phyloP scores from a whole-genome alignment of 495 filamentous ascomycete species.

The Sabuloglossum arenarium region DNA sequence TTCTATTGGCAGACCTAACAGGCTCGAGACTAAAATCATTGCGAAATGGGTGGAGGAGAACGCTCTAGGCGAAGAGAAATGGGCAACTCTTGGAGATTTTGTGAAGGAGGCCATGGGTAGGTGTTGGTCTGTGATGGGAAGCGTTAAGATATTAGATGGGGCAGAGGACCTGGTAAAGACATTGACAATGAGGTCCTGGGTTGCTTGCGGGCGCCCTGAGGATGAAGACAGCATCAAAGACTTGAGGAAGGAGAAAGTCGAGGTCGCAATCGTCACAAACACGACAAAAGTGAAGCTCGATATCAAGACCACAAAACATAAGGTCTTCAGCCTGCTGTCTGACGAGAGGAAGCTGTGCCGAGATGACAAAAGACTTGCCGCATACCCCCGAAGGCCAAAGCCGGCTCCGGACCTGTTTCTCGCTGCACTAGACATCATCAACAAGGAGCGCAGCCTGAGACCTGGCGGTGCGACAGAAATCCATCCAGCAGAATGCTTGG shows the following conservation, averaged over 20 bases:
- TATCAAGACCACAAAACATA: not conserved
- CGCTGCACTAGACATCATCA: constrained; percentile 66
- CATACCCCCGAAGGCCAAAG: constrained; percentile 23
- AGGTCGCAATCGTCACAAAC: not conserved
- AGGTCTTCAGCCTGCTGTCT: not conserved
- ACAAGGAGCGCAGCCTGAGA: constrained; percentile 26
- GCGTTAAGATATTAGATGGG: not conserved
- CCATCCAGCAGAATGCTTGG: constrained; percentile 66
- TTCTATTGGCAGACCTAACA: not conserved
- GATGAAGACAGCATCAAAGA: too few relatives aligned
- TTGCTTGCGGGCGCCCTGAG: not conserved
- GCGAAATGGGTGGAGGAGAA: not conserved
- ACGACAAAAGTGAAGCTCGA: not conserved
- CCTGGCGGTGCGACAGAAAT: constrained; percentile 42
- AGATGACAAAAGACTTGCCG: not conserved
- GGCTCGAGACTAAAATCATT: not conserved
- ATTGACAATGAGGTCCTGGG: not conserved
- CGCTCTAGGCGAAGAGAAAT: not conserved
- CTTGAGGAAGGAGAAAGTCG: not conserved
- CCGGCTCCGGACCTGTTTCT: constrained; percentile 89
- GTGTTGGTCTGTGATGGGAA: not conserved
- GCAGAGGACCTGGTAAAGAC: not conserved
- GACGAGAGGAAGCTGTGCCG: not conserved
- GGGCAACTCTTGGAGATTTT: not conserved
- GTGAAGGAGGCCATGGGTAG: not conserved